Evolutionary conservation across 441 rosid species (phyloP), one percentile per base, ranked within the genome.

Genomic region (Melastoma candidum): DNA sequence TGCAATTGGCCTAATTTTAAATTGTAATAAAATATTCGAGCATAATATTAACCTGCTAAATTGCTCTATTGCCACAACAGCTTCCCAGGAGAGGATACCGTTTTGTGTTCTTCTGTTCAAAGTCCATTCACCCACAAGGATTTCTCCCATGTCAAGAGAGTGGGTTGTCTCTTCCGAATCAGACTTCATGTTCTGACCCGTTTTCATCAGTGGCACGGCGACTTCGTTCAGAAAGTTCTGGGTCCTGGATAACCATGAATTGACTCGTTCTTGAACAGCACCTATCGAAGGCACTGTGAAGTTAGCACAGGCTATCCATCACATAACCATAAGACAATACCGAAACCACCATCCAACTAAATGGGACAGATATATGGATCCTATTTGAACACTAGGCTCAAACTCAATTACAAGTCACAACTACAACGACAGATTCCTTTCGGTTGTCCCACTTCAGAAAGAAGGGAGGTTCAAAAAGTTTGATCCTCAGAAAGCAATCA

Each of bases 61-160:
- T 69, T 93, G 97, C 71, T 88, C 97, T 44, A 93, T 81, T 53
- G 97, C 87, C 54, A 86, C 73, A 22, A 83, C 70, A 61, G 98
- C 95, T 61, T 88, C 83, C 53, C 75, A 59, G 6, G 97, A 88
- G 54, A 93, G 87, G 68, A 60, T 46, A 47, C 97, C 90, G 47
- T 72, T 78, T 0, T 80, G 79, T 12, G 83, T 86, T 58, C 70
- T 63, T 17, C 86, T 63, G 26, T 68, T 48, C 67, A 86, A 68
- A 2, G 95, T 93, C 76, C 73, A 90, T 54, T 93, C 96, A 25
- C 77, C 84, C 63, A 84, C 67, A 66, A 81, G 84, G 44, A 89
- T 76, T 45, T 86, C 90, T 67, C 81, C 86, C 79, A 82, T 68
- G 54, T 69, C 76, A 60, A 68, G 80, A 56, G 68, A 60, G 65